These are phyloP conservation scores for Brassica cretica DNA, from an alignment of 345 rosid species.

Conservation along the genomic window DNA sequence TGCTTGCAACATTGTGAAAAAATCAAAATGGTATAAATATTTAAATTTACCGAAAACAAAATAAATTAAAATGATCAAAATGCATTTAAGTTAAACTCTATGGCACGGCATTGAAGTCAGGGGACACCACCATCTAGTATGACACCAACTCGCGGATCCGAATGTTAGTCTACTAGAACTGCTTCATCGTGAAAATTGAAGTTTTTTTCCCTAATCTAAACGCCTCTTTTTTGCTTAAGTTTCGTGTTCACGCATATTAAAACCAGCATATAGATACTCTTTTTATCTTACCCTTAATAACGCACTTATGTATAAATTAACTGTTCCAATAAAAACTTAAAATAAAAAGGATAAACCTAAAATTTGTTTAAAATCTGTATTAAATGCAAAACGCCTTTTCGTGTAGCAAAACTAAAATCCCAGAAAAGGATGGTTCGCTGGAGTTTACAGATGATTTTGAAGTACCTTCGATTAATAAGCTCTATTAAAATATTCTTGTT, in stretches of 20 bases:
- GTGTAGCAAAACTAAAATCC: not conserved
- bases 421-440: not conserved
- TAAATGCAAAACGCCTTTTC: not conserved
- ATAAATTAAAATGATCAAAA: not conserved
- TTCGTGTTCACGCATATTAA: not conserved
- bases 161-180: conserved; percentile 10
- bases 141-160: not conserved
- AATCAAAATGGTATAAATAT: no score
- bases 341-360: not conserved
- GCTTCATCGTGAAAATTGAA: conserved; percentile 2
- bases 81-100: not conserved
- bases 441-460: not conserved
- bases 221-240: not conserved
- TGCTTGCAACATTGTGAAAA: no score
- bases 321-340: not conserved
- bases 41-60: no score
- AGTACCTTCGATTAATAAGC: not conserved
- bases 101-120: not conserved
- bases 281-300: not conserved
- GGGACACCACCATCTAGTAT: not conserved
- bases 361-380: not conserved
- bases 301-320: not conserved
- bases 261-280: not conserved
- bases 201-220: not conserved
- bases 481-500: not conserved